Evolutionary conservation across 2,329 filamentous ascomycete genomes (phyloP), one percentile per base, ranked within the genome.

Genomic region (Chrysoporthe cubensis): DNA sequence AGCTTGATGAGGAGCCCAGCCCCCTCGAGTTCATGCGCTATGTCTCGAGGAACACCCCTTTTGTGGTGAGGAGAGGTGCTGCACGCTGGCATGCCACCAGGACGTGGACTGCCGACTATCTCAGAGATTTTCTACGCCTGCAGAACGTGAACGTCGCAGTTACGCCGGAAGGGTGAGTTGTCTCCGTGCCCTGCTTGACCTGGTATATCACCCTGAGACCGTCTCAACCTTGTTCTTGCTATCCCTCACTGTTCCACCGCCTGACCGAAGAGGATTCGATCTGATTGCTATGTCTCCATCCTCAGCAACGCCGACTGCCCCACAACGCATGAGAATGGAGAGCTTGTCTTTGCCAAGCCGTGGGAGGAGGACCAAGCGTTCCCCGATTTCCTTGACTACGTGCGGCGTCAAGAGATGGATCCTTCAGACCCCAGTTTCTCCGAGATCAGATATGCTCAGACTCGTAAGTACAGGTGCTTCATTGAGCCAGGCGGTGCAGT

Each of bases 11-110:
- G 54, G 87, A 90, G 61, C 92, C 92, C 4, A 91, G 89, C 40
- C 86, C 92, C 0, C 84, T 96, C 6, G 90, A 94, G 74, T 95
- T 95, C 76, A 91, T 94, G 88, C 87, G 91, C 73, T 90, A 88
- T 77, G 91, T 94, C 26, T 85, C 90, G 18, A 84, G 82, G 46
- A 96, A 95, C 75, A 85, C 88, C 1, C 92, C 92, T 0, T 94
- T 95, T 72, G 86, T 95, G 2, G 81, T 94, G 40, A 84, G 90
- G 48, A 80, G 83, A 9, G 91, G 84, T 3, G 90, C 90, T 1
- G 75, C 74, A 0, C 77, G 83, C 46, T 95, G 91, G 91, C 79
- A 81, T 50, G 91, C 92, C 0, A 82, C 82, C 3, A 81, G 78
- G 66, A 81, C 78, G 62, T 96, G 92, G 92, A 84, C 85, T 68